Base-by-base conservation (phyloP, 768 basidiomycete genomes). In the Pleurotus sapidus region DNA sequence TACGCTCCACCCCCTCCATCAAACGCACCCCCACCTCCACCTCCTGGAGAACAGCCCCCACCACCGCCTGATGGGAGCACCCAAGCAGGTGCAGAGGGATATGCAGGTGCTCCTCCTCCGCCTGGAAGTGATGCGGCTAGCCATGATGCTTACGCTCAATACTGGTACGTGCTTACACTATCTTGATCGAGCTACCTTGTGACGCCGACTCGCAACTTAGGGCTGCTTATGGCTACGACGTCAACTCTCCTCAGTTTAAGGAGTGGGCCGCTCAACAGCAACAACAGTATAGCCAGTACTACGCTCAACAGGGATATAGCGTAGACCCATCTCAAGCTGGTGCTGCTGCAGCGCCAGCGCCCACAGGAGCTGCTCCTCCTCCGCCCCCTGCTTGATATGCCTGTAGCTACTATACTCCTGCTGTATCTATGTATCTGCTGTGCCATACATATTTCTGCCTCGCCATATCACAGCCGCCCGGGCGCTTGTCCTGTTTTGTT, bases 191-290 rank as follows among this genome's bases (percentile, higher is more conserved):
- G 30, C 30, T 34, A 34, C 4, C 11, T 34, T 9, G 30, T 11
- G 8, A 34, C 11, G n/a, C n/a, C n/a, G 11, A 58, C 54, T 30
- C 15, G 17, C 15, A 23, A 3, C 53, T 49, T 60, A 91, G 91
- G 91, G 87, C 91, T 59, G 86, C 87, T 4, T 91, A 90, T 64
- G 91, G 91, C 9, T 93, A 93, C 69, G 91, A 93, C 63, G 87
- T 92, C 59, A 93, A 92, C 66, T 89, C 91, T 3, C 65, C 80
- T 1, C 82, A 91, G 63, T 93, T 92, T 69, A 91, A 90, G 68
- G 83, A 89, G 63, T 92, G 91, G 39, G 84, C 87, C 9, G 83
- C 83, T 60, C 87, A 89, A 61, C 85, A 88, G 64, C 79, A 83
- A 59, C 86, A 87, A n/a, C 51, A 54, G 64, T 91, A 92, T 63